Base-by-base conservation (phyloP, 2,329 filamentous ascomycete species). In the Xylaria sp. region DNA sequence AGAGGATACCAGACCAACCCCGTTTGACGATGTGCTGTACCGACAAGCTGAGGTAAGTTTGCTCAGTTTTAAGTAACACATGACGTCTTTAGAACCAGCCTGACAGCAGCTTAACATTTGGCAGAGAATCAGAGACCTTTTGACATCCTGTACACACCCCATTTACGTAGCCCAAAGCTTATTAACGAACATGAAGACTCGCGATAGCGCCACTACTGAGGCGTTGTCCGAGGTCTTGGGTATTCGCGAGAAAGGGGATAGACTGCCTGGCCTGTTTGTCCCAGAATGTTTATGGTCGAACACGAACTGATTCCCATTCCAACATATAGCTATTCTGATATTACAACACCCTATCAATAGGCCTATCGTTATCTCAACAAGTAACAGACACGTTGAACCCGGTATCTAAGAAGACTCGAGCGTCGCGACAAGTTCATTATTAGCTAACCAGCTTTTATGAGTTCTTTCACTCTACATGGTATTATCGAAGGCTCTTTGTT, bases 91-190 rank as follows among this genome's bases (percentile, higher is more conserved):
- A 1, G 10, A 41, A 25, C 6, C 12, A 18, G 12, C 20, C 30
- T 2, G 23, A 45, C 32, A 28, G 10, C 3, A 64, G 25, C 65
- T 67, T 23, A 67, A 39, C 43, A 12, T 28, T 52, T n/a, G 4
- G 32, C 59, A 63, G 60, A 53, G 20, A 43, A 18, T 64, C 15
- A 46, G 25, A 20, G 53, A 67, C n/a, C 13, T 52, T 25, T 20
- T 67, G 9, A 30, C 5, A 52, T 63, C 59, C 23, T 67, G 53
- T 36, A 46, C 55, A 7, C 53, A 67, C 39, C 65, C 65, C 9
- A 64, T 67, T 55, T 67, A 67, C 41, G 30, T 67, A 1, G 65
- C 65, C 18, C 50, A 63, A 39, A 55, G 36, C 25, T n/a, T 67
- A 15, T 39, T 67, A 48, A 60, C 65, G 28, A 67, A 63, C 39